A percentile compares a stretch with the other conserved stretches of the same genome.
phyloP scores from a whole-genome alignment of 169 alveolate species.

The Miamiensis avidus region DNA sequence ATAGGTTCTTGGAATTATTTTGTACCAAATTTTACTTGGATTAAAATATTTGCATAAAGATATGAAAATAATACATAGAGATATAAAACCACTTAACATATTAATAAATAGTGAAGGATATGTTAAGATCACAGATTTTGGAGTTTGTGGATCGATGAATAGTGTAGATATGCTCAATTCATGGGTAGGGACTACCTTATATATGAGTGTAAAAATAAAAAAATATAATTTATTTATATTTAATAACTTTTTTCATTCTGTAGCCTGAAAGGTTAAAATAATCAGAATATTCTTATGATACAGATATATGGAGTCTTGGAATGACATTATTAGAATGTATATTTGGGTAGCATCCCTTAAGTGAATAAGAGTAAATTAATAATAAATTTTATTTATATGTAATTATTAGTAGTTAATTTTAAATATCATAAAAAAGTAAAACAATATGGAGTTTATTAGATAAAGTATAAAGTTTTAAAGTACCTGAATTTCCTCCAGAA shows the following conservation, averaged over 20 bases:
- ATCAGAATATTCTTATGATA: slow-evolving; percentile 70
- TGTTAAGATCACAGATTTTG: slow-evolving; percentile 75
- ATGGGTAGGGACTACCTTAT: slow-evolving; percentile 78
- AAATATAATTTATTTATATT: too few relatives aligned
- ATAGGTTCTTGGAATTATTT: slow-evolving; percentile 31
- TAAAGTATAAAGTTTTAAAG: background rate
- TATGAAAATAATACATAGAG: slow-evolving; percentile 73
- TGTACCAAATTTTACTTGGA: slow-evolving; percentile 46
- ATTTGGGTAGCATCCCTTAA: background rate
- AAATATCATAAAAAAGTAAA: too few relatives aligned
- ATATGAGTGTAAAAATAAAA: slow-evolving; percentile 54
- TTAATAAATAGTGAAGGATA: slow-evolving; percentile 62
- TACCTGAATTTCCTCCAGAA: background rate
- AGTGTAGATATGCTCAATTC: slow-evolving; percentile 55
- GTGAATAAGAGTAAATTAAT: background rate
- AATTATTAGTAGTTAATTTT: too few relatives aligned
- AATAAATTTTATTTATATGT: too few relatives aligned
- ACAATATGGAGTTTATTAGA: background rate
- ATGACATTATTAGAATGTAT: slow-evolving; percentile 65
- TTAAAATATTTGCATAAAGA: slow-evolving; percentile 70
- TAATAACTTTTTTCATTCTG: background rate
- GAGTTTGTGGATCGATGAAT: slow-evolving; percentile 67
- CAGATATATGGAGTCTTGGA: slow-evolving; percentile 89
- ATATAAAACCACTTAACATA: slow-evolving; percentile 74
- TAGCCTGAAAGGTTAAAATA: slow-evolving; percentile 87